Evolutionary conservation across 169 alveolate genomes (phyloP), one percentile per base, ranked within the genome.

Genomic region (Amoebophrya sp.): DNA sequence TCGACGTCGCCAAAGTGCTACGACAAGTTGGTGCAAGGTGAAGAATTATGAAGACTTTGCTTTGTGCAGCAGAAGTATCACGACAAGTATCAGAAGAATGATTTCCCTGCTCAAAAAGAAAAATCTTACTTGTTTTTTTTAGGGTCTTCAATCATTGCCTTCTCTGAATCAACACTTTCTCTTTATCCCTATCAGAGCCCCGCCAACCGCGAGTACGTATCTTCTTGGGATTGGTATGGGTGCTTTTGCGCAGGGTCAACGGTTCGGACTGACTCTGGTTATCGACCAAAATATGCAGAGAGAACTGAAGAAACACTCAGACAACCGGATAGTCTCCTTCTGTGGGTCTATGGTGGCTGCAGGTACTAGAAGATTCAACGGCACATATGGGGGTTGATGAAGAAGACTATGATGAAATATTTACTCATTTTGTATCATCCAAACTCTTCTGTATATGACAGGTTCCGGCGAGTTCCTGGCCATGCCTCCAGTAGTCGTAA

Each of bases 241-340:
- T 36, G 83, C 83, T 29, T 1, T 65, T 36, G 83, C 83, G 33
- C 83, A 65, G 83, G 83, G 83, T 10, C 83, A 65, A 36, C 83
- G 83, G 2, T 65, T 65, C 83, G 83, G 83, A 36, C 83, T 65
- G 39, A 65, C 83, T 6, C 26, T 65, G 83, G 39, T 65, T 29
- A 65, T 65, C 83, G 83, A 65, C 83, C 83, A 65, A 18, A 65
- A 65, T 36, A 65, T 65, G 33, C 83, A 65, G 83, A 29, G 83
- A 36, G 83, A 65, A 26, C 33, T 65, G 0, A 6, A 26, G 26
- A 65, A 65, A 36, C 33, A 36, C 36, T 26, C 36, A 10, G 83
- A 65, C 18, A 47, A 18, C 65, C 33, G 2, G 83, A 36, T 65
- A 6, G 0, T 65, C 10, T 26, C 3, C 0, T 65, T 65, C 33